Evolutionary conservation across 2,329 filamentous ascomycete species (phyloP).

Genomic region (Hypocreales sp.): DNA sequence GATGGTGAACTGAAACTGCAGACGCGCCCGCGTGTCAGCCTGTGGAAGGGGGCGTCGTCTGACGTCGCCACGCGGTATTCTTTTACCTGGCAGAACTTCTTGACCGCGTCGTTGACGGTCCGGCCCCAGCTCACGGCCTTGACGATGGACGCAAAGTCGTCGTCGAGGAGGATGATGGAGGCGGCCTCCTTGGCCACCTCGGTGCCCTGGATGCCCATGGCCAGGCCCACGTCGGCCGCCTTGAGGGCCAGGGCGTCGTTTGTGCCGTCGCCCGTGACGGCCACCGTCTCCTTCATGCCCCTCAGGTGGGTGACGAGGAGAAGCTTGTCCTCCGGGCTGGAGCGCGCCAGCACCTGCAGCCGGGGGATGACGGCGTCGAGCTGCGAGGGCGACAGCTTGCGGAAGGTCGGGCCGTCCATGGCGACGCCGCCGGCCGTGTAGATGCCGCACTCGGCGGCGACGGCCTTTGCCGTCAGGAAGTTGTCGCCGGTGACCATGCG

Average conservation of each 20-base stretch:
- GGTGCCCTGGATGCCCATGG: constrained; percentile 52
- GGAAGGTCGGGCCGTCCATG: constrained; percentile 39
- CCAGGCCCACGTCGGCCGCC: constrained; percentile 51
- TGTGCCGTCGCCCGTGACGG: constrained; percentile 51
- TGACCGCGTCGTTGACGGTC: constrained; percentile 46
- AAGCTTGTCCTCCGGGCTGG: constrained; percentile 55
- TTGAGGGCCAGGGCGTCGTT: constrained; percentile 53
- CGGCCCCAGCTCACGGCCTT: constrained; percentile 47
- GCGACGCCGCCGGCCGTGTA: constrained; percentile 48
- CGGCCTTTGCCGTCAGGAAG: constrained; percentile 26
- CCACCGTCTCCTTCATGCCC: constrained; percentile 49
- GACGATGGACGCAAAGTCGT: constrained; percentile 50
- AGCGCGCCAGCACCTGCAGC: constrained; percentile 52
- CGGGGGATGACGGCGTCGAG: constrained; percentile 38
- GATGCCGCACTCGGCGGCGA: constrained; percentile 26
- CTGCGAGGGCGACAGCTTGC: constrained; percentile 34
- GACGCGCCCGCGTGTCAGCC: not conserved
- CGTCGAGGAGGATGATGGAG: constrained; percentile 48
- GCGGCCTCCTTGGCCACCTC: constrained; percentile 53
- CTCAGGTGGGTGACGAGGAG: constrained; percentile 49
- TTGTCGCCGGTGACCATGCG: constrained; percentile 44
- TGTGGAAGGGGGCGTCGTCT: too few species aligned
- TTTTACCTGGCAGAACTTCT: constrained; percentile 44
- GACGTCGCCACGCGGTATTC: too few species aligned
- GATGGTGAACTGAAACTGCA: constrained; percentile 50